Percentiles rank a stretch among this genome's conserved stretches.
These are phyloP conservation scores for Hypoxylon subgilvum DNA, from an alignment of 495 filamentous ascomycete genomes.

Conservation along the genomic window DNA sequence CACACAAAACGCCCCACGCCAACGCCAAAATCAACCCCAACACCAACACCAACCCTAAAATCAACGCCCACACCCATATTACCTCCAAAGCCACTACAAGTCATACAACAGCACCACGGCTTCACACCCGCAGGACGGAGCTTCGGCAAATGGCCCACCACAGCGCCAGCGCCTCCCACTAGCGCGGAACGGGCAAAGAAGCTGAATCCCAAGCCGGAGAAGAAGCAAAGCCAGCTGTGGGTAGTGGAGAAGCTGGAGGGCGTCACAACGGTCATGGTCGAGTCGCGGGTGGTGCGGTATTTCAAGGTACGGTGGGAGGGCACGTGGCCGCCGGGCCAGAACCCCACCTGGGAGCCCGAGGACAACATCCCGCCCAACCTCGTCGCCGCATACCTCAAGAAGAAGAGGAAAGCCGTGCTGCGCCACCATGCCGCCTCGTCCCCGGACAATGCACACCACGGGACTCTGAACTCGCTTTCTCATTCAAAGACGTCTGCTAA, in stretches of 20 bases:
- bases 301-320: constrained; percentile 57
- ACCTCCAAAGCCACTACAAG: neutral
- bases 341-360: constrained; percentile 56
- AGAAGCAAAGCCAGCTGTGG: constrained; percentile 40
- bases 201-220: neutral
- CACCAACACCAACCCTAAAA: neutral
- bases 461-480: neutral
- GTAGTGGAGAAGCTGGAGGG: constrained; percentile 48
- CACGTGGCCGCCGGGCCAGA: constrained; percentile 53
- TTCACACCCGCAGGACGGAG: constrained; percentile 35
- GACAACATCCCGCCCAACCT: constrained; percentile 45
- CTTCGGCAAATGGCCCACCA: constrained; percentile 12
- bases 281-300: constrained; percentile 27
- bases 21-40: constrained; percentile 2
- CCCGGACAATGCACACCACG: neutral
- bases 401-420: neutral
- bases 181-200: constrained; percentile 1
- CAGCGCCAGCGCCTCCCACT: neutral
- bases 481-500: too few species aligned
- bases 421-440: neutral
- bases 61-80: constrained; percentile 4
- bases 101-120: constrained; percentile 1
- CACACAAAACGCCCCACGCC: neutral
- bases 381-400: constrained; percentile 43
- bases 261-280: constrained; percentile 40